Evolutionary conservation across 306 rosid genomes (phyloP).

Genomic region (Argentina anserina): DNA sequence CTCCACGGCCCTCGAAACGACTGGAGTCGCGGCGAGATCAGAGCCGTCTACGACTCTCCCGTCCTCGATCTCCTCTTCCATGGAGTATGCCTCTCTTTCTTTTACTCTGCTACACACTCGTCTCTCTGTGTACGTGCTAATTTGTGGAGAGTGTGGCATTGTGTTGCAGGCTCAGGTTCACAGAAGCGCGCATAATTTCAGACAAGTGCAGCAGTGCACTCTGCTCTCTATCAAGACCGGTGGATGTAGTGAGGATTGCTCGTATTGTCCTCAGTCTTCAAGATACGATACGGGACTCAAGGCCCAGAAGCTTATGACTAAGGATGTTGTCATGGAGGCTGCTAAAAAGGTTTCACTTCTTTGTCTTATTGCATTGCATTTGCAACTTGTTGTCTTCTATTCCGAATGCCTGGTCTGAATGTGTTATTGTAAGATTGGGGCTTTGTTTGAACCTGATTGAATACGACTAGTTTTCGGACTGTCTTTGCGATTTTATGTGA

Average conservation of each 20-base stretch:
- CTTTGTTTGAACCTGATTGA: background rate
- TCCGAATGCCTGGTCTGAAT: background rate
- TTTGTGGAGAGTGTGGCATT: too few relatives aligned
- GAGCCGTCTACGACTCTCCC: constrained; percentile 71
- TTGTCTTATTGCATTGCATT: constrained; percentile 10
- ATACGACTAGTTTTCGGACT: background rate
- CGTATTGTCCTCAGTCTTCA: constrained; percentile 95
- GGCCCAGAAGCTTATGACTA: constrained; percentile 69
- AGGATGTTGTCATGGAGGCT: constrained; percentile 69
- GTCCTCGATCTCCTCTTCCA: constrained; percentile 94
- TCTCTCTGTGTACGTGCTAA: too few relatives aligned
- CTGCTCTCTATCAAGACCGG: constrained; percentile 94
- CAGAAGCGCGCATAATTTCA: constrained; percentile 82
- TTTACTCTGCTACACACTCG: too few relatives aligned
- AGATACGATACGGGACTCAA: constrained; percentile 82
- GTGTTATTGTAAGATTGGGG: background rate
- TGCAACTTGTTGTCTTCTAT: background rate
- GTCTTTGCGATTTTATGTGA: background rate
- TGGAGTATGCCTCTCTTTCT: constrained; percentile 46
- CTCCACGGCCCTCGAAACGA: constrained; percentile 67
- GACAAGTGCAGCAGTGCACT: constrained; percentile 98
- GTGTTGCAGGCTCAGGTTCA: constrained; percentile 88
- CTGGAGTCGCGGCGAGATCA: constrained; percentile 68
- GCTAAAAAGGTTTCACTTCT: constrained; percentile 60
- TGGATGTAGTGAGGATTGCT: constrained; percentile 98